Base-by-base conservation (phyloP, 495 filamentous ascomycete genomes). In the Neurospora cerealis region DNA sequence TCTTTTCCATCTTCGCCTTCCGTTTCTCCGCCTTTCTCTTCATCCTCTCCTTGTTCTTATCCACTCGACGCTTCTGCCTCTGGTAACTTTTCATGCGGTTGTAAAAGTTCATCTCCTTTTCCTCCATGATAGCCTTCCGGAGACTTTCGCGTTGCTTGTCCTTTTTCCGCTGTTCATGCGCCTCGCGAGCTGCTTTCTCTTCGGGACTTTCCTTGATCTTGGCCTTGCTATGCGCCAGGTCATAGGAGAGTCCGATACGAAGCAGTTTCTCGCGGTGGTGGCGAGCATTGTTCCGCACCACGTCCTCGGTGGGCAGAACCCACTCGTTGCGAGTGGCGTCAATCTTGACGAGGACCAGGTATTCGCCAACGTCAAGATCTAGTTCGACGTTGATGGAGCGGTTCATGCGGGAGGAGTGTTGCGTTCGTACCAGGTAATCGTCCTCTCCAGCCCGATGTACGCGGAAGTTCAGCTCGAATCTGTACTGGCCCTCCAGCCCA, bases 341-440 rank as follows among this genome's bases (percentile, higher is more conserved):
- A 75, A 97, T 86, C 78, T 93, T 93, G 81, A 97, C 87, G 19
- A 96, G 80, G 15, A 97, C 88, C 3, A 86, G 86, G 79, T 98
- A 97, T 74, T 89, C 90, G 40, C 94, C 95, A 0, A 93, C 88
- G 70, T 96, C 92, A 19, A 97, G 88, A 28, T 93, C 85, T 10
- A 97, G 85, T 77, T 97, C 95, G 28, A 91, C 91, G 70, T 90
- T 94, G 46, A 94, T 92, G 5, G 92, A 93, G 24, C 95, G 92
- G 34, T 79, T 86, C 87, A 94, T 93, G 62, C 87, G 88, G 71
- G 90, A 91, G 69, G 88, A 88, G 42, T 87, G 88, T 62, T 91
- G 89, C 74, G 89, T 93, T 73, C 93, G 93, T 13, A 97, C 91
- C 38, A 97, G 89, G 78, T 96, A 97, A 70, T 95, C 92, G 69